Evolutionary conservation across 345 rosid species (phyloP), one percentile per base, ranked within the genome.

Genomic region (Bretschneidera sinensis): DNA sequence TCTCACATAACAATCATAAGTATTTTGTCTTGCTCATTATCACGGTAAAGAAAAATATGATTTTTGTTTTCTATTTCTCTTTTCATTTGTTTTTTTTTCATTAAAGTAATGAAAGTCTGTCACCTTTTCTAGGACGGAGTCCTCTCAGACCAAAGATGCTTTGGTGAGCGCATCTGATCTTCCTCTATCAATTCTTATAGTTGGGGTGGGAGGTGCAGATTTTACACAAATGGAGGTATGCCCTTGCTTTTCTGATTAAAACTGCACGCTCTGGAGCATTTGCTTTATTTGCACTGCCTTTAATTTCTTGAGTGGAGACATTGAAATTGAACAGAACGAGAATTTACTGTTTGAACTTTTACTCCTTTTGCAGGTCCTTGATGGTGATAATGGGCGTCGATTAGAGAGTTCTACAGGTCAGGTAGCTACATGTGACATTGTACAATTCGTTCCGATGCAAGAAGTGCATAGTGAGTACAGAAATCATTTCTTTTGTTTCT

Each of bases 161-260:
- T 65, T 92, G 72, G 96, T 92, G 66, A 81, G 69, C 68, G 95
- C 95, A 54, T 92, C 98, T 55, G 96, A 92, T 78, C 96, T 92
- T 67, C 98, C 98, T 6, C 61, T 92, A 47, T 92, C 98, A 39
- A 60, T 89, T 65, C 91, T 92, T 57, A 86, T 92, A 19, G 85
- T 92, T 0, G 98, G 98, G 48, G 95, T 89, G 35, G 98, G 98
- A 34, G 61, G 67, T 62, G 88, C 91, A 9, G 92, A 92, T 64
- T 92, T 89, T 61, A 81, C 53, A 31, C 89, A 92, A 69, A 92
- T 92, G 96, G 95, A 92, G 92, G 98, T 89, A 71, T 65, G 54
- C 64, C 17, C 17, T 39, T 57, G 1, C 45, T 31, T 31, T 20
- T 62, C 20, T 48, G n/a, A 25, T 21, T 35, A 9, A 31, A 20